Percentiles rank a stretch among this genome's conserved stretches.
phyloP scores from a whole-genome alignment of 2,329 filamentous ascomycete genomes.

The Colletotrichum echinochloae region DNA sequence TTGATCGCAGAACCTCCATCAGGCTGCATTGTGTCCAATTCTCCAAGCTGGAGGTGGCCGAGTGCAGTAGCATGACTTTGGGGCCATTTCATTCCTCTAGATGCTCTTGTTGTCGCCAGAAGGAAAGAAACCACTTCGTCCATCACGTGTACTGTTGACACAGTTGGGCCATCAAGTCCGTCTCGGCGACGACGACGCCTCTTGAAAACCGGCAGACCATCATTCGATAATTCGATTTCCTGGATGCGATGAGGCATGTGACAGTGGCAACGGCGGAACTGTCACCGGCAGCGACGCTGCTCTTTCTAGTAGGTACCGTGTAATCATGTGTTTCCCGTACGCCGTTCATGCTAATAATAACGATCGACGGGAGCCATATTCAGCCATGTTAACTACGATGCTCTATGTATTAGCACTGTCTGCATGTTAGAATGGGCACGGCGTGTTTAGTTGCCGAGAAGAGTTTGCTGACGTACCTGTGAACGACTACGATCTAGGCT shows the following conservation, averaged over 20 bases:
- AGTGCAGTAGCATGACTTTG: neutral
- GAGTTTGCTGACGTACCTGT: neutral
- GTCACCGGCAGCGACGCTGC: neutral
- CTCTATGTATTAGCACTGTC: too few species aligned
- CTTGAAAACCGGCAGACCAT: neutral
- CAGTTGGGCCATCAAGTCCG: neutral
- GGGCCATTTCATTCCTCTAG: neutral
- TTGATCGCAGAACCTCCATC: neutral
- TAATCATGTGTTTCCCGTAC: neutral
- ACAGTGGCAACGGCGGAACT: neutral
- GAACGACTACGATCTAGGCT: neutral
- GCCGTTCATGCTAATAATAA: too few species aligned
- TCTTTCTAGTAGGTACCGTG: too few species aligned
- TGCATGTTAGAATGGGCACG: neutral
- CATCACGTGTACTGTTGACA: neutral
- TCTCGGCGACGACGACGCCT: accelerated
- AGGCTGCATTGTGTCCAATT: neutral
- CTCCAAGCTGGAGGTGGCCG: too few species aligned
- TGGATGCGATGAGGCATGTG: too few species aligned
- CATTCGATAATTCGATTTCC: neutral
- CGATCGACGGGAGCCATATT: neutral
- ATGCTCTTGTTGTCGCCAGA: neutral
- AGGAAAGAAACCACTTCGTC: neutral
- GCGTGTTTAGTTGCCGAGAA: neutral
- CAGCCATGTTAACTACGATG: too few species aligned